Conservation (phyloP, 1,284 basidiomycete species). For the Rhodotorula sp. region DNA sequence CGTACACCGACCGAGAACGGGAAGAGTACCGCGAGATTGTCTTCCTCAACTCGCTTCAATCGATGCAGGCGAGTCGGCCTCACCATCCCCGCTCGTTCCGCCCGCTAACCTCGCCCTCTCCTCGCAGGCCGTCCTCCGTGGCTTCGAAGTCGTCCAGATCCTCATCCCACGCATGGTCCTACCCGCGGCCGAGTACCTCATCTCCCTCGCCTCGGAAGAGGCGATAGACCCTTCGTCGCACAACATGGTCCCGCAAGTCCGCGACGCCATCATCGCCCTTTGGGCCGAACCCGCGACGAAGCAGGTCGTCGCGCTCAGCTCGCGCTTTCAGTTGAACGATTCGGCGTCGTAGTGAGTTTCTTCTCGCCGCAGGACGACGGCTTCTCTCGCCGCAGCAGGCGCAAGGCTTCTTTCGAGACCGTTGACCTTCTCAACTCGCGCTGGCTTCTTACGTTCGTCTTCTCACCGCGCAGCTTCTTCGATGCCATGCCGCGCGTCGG, state of each 20-base stretch:
- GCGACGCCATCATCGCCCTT: slow-evolving; percentile 44
- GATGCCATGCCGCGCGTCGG: slow-evolving; percentile 48
- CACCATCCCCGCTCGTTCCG: too few species aligned
- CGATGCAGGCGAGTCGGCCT: slow-evolving; percentile 36
- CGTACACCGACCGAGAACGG: slow-evolving; percentile 58
- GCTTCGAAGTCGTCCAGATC: slow-evolving; percentile 6
- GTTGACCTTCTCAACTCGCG: slow-evolving; percentile 4
- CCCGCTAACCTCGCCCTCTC: background rate
- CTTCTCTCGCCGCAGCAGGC: background rate
- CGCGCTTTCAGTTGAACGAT: slow-evolving; percentile 33
- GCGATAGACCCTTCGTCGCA: slow-evolving; percentile 1
- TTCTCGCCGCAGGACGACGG: background rate
- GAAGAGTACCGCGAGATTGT: slow-evolving; percentile 96
- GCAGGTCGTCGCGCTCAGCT: slow-evolving; percentile 12
- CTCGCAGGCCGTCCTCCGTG: slow-evolving; percentile 20
- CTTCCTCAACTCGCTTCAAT: slow-evolving; percentile 69
- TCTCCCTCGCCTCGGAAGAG: slow-evolving; percentile 44
- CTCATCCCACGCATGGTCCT: background rate
- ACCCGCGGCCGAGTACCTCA: slow-evolving; percentile 29
- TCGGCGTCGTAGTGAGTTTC: slow-evolving; percentile 27
- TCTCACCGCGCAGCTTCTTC: slow-evolving; percentile 45
- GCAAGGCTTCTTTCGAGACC: background rate
- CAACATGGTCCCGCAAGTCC: slow-evolving; percentile 19
- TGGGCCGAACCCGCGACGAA: slow-evolving; percentile 32
- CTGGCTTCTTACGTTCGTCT: background rate